A percentile compares a stretch with the other conserved stretches of the same genome.
These are phyloP conservation scores for Lomentospora prolificans DNA, from an alignment of 2,329 filamentous ascomycete species.

Conservation along the genomic window DNA sequence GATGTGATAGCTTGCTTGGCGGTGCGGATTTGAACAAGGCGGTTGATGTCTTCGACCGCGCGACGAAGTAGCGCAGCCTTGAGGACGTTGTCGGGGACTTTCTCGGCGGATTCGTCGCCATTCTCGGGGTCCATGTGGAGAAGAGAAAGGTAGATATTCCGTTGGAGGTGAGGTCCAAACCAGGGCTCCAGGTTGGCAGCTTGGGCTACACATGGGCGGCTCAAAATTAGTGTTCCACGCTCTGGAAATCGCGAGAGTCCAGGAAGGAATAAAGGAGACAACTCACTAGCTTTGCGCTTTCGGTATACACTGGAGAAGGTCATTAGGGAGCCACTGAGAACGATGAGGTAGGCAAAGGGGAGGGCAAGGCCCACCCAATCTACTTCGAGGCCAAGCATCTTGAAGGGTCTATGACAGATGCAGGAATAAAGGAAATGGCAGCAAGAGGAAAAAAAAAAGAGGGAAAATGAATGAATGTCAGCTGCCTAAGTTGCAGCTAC, in stretches of 20 bases:
- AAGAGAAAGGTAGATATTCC: slow-evolving; percentile 89
- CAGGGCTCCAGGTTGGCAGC: slow-evolving; percentile 83
- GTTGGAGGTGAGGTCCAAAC: slow-evolving; percentile 84
- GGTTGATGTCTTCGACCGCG: slow-evolving; percentile 85
- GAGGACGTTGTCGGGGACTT: slow-evolving; percentile 73
- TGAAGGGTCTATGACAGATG: slow-evolving; percentile 13
- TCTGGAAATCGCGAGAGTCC: slow-evolving; percentile 1
- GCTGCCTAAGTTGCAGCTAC: slow-evolving; percentile 2
- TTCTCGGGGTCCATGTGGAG: slow-evolving; percentile 63
- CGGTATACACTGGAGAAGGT: slow-evolving; percentile 91
- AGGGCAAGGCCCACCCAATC: slow-evolving; percentile 81
- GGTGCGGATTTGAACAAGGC: slow-evolving; percentile 78
- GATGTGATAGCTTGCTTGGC: slow-evolving; percentile 81
- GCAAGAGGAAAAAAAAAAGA: background rate
- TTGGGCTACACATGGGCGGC: slow-evolving; percentile 41
- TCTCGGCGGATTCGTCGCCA: slow-evolving; percentile 55
- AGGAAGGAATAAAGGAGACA: slow-evolving; percentile 6
- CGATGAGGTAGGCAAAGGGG: slow-evolving; percentile 79
- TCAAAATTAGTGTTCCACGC: slow-evolving; percentile 10
- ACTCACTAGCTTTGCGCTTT: slow-evolving; percentile 75
- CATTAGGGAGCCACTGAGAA: slow-evolving; percentile 78
- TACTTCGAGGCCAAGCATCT: slow-evolving; percentile 41
- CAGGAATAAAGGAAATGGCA: background rate
- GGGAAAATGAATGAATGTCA: background rate
- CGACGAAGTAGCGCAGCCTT: slow-evolving; percentile 82